Percentiles rank a stretch among this genome's conserved stretches.
phyloP scores from a whole-genome alignment of 164 flowering plant genomes.

The Stephania cephalantha region DNA sequence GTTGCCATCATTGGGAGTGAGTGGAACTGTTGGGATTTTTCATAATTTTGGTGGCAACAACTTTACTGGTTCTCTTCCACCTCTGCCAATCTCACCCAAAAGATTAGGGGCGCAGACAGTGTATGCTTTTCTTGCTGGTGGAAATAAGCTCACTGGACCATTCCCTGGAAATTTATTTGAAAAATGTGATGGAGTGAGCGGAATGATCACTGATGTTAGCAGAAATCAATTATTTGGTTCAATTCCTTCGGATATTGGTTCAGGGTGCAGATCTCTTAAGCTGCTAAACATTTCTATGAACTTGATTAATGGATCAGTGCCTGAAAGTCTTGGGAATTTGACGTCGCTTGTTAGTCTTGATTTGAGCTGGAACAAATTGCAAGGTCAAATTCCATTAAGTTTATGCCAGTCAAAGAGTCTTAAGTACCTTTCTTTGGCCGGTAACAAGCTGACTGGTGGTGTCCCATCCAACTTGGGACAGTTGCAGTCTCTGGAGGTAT shows the following conservation, averaged over 20 bases:
- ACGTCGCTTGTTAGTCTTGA: constrained; percentile 51
- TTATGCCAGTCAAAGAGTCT: constrained; percentile 41
- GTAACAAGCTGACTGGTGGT: constrained; percentile 54
- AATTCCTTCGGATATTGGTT: constrained; percentile 43
- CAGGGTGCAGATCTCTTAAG: constrained; percentile 43
- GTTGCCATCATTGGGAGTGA: constrained; percentile 25
- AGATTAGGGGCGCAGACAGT: constrained; percentile 38
- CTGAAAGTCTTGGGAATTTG: constrained; percentile 40
- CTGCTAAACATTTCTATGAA: constrained; percentile 66
- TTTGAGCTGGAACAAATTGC: constrained; percentile 56
- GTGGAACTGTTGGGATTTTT: constrained; percentile 29
- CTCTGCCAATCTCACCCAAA: constrained; percentile 48
- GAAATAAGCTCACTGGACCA: constrained; percentile 46
- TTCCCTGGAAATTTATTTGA: constrained; percentile 56
- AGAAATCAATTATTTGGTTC: constrained; percentile 51
- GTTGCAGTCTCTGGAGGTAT: constrained; percentile 42
- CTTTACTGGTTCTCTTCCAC: constrained; percentile 45
- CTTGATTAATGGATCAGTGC: constrained; percentile 51
- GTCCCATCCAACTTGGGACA: constrained; percentile 60
- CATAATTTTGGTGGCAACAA: constrained; percentile 70
- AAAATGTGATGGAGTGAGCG: constrained; percentile 42
- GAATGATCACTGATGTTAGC: constrained; percentile 51
- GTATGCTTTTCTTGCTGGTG: constrained; percentile 62
- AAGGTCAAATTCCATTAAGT: constrained; percentile 49
- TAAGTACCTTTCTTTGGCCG: constrained; percentile 53